A percentile compares a stretch with the other conserved stretches of the same genome.
phyloP scores from a whole-genome alignment of 2,329 filamentous ascomycete species.

The Trichothecium sympodiale region DNA sequence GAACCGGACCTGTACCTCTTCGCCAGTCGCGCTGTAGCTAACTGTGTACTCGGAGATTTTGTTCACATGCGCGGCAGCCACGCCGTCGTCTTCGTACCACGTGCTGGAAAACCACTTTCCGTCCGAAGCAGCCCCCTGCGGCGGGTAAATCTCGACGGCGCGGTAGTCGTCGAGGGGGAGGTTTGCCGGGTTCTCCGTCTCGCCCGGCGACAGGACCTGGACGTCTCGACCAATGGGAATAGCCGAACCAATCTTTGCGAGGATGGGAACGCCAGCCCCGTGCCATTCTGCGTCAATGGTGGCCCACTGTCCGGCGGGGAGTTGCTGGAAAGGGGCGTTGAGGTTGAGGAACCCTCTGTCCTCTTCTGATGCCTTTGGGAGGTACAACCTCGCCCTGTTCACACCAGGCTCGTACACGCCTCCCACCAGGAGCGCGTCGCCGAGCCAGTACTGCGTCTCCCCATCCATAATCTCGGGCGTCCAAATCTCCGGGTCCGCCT shows the following conservation, averaged over 20 bases:
- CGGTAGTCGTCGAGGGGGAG: slow-evolving; percentile 30
- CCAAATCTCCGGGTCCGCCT: slow-evolving; percentile 57
- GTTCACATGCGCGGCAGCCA: slow-evolving; percentile 17
- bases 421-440: slow-evolving; percentile 52
- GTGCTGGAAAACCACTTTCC: slow-evolving; percentile 14
- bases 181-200: slow-evolving; percentile 24
- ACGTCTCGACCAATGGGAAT: slow-evolving; percentile 26
- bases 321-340: slow-evolving; percentile 47
- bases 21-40: slow-evolving; percentile 11
- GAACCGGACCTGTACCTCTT: slow-evolving; percentile 15
- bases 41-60: slow-evolving; percentile 20
- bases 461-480: slow-evolving; percentile 45
- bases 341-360: slow-evolving; percentile 52
- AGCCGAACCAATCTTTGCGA: slow-evolving; percentile 26
- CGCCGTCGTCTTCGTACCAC: slow-evolving; percentile 29
- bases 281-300: slow-evolving; percentile 30
- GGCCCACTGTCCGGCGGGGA: slow-evolving; percentile 31
- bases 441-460: slow-evolving; percentile 65
- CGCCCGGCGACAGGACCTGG: slow-evolving; percentile 22
- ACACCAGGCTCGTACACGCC: slow-evolving; percentile 55
- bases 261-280: slow-evolving; percentile 26
- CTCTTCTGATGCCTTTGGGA: slow-evolving; percentile 42
- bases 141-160: slow-evolving; percentile 31
- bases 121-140: slow-evolving; percentile 11
- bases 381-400: slow-evolving; percentile 45